phyloP scores from a whole-genome alignment of 2,329 filamentous ascomycete genomes.

The Geosmithia morbida region DNA sequence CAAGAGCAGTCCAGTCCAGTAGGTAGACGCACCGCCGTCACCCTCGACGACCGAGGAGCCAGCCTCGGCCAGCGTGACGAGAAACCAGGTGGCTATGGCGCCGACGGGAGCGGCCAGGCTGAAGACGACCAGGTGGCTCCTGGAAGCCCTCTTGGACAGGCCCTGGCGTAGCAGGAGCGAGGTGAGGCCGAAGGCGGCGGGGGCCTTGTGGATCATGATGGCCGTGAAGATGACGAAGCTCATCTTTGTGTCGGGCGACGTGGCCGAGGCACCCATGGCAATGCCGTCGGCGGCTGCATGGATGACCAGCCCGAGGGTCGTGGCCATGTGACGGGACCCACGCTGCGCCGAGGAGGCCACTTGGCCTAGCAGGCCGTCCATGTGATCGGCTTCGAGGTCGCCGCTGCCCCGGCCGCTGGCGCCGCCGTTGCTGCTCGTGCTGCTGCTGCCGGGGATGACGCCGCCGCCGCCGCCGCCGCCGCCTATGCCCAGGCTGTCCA shows the following conservation, averaged over 20 bases:
- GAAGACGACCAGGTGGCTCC: slow-evolving; percentile 79
- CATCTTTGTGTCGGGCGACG: slow-evolving; percentile 56
- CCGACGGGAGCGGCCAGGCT: slow-evolving; percentile 81
- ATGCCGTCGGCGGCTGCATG: slow-evolving; percentile 93
- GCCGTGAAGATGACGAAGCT: slow-evolving; percentile 89
- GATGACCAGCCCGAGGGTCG: slow-evolving; percentile 88
- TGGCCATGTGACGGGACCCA: slow-evolving; percentile 54
- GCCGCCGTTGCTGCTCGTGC: slow-evolving; percentile 11
- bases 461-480: not conserved
- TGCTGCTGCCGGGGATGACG: not conserved
- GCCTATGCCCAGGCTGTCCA: slow-evolving; percentile 59
- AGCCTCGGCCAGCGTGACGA: slow-evolving; percentile 37
- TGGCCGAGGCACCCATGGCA: slow-evolving; percentile 81
- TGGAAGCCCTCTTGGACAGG: slow-evolving; percentile 69
- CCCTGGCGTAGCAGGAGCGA: slow-evolving; percentile 84
- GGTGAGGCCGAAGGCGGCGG: slow-evolving; percentile 87
- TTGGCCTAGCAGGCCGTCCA: slow-evolving; percentile 35
- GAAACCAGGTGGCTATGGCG: slow-evolving; percentile 67
- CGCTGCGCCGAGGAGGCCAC: slow-evolving; percentile 29
- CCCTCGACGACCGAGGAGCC: slow-evolving; percentile 42
- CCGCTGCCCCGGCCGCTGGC: slow-evolving; percentile 17
- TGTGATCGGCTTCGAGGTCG: slow-evolving; percentile 43
- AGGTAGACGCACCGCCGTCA: slow-evolving; percentile 36
- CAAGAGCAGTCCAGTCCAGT: slow-evolving; percentile 84
- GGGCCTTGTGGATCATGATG: slow-evolving; percentile 95